Evolutionary conservation across 148 eudicot genomes (phyloP).

Genomic region (Salicornia ramosissima): DNA sequence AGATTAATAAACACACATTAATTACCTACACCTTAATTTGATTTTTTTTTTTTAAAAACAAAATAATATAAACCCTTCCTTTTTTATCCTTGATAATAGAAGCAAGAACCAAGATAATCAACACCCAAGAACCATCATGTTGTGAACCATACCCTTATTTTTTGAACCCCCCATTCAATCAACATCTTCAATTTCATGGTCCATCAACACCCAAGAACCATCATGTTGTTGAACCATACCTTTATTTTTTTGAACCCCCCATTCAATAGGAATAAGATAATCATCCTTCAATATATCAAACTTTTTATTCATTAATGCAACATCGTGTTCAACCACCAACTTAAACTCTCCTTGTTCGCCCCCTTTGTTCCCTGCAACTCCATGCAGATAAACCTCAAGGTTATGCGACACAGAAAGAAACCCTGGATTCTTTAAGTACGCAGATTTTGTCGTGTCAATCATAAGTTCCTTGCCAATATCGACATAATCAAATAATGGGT

Average conservation of each 20-base stretch:
- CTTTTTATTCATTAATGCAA: slow-evolving; percentile 53
- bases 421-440: slow-evolving; percentile 52
- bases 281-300: slow-evolving; percentile 52
- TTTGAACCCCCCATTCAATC: background rate
- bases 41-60: too few species aligned
- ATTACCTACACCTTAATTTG: too few species aligned
- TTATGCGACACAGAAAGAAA: slow-evolving; percentile 40
- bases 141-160: too few species aligned
- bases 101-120: too few species aligned
- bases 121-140: too few species aligned
- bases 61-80: too few species aligned
- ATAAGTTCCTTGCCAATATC: slow-evolving; percentile 55
- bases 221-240: slow-evolving; percentile 79
- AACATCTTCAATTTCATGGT: slow-evolving; percentile 39
- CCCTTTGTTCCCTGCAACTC: slow-evolving; percentile 64
- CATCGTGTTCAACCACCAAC: slow-evolving; percentile 50
- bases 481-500: slow-evolving; percentile 46
- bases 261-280: slow-evolving; percentile 41
- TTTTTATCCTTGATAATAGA: too few species aligned
- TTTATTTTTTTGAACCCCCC: slow-evolving; percentile 61
- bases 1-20: too few species aligned
- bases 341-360: slow-evolving; percentile 39
- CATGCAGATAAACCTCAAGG: slow-evolving; percentile 71
- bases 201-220: slow-evolving; percentile 68
- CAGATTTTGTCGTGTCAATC: slow-evolving; percentile 47